phyloP scores from a whole-genome alignment of 495 filamentous ascomycete species.

The Penicillium bialowiezense region DNA sequence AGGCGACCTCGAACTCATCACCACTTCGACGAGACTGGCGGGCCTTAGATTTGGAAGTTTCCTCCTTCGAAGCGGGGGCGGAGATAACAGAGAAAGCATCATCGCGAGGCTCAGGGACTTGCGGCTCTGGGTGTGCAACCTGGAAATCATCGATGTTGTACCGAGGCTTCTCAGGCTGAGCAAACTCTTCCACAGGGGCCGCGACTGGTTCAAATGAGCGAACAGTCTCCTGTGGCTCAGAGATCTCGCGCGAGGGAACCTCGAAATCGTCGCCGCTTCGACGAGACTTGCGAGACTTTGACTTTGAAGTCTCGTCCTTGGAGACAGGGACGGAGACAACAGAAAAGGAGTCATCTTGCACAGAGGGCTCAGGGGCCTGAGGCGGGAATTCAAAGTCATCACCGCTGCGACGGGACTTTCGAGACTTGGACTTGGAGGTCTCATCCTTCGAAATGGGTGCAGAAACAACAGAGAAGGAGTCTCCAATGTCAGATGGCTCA shows the following conservation, averaged over 20 bases:
- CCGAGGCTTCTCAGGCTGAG: too few relatives aligned
- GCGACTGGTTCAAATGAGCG: too few relatives aligned
- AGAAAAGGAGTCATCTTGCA: too few relatives aligned
- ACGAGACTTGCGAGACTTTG: background rate
- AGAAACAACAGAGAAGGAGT: conserved; percentile 26
- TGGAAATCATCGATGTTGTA: too few relatives aligned
- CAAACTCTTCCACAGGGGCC: too few relatives aligned
- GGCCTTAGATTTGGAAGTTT: background rate
- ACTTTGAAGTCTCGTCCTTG: background rate
- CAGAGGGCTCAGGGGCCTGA: background rate
- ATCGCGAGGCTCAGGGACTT: background rate
- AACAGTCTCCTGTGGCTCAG: background rate
- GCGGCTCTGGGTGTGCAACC: too few relatives aligned
- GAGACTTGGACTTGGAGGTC: conserved; percentile 1
- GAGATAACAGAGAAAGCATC: background rate
- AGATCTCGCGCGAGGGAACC: background rate
- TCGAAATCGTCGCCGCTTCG: background rate
- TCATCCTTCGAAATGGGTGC: conserved; percentile 6
- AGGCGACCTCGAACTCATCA: background rate
- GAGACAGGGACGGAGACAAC: too few relatives aligned
- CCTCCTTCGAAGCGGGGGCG: background rate
- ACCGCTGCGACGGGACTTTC: background rate
- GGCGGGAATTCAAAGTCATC: background rate
- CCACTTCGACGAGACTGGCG: background rate
- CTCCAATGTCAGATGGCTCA: conserved; percentile 8